A percentile compares a stretch with the other conserved stretches of the same genome.
These are phyloP conservation scores for Apodospora peruviana DNA, from an alignment of 495 filamentous ascomycete species.

Conservation along the genomic window DNA sequence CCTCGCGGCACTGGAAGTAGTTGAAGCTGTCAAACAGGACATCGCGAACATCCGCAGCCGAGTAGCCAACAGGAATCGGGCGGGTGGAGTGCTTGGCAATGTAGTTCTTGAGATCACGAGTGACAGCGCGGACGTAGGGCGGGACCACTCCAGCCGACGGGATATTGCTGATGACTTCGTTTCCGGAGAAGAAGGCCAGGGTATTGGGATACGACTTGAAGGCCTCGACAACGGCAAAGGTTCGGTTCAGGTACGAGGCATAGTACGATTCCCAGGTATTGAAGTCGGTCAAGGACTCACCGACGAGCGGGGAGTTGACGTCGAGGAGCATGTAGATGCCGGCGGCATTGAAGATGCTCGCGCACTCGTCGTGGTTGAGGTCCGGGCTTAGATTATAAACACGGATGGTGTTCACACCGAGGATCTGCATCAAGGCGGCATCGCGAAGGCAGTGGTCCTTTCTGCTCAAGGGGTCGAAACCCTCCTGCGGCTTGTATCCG, in stretches of 20 bases:
- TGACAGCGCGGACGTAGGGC: conserved; percentile 72
- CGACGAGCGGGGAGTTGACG: conserved; percentile 84
- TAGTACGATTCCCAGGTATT: conserved; percentile 71
- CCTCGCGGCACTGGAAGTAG: conserved; percentile 77
- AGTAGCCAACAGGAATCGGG: conserved; percentile 48
- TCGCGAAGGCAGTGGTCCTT: conserved; percentile 74
- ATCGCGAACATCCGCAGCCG: conserved; percentile 83
- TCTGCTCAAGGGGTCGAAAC: conserved; percentile 71
- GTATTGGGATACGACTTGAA: conserved; percentile 93
- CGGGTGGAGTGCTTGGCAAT: conserved; percentile 47
- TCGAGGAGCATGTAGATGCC: conserved; percentile 65
- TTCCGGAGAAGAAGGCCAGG: conserved; percentile 87
- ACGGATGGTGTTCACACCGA: conserved; percentile 84
- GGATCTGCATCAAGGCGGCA: conserved; percentile 82
- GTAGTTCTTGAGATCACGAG: conserved; percentile 76
- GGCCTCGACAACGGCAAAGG: conserved; percentile 85
- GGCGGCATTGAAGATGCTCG: conserved; percentile 78
- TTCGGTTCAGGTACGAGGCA: conserved; percentile 68
- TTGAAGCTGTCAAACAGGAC: conserved; percentile 73
- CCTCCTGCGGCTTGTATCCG: conserved; percentile 60
- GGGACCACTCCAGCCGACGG: conserved; percentile 51
- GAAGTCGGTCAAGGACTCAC: conserved; percentile 66
- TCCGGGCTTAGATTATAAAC: conserved; percentile 86
- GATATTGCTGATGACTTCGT: conserved; percentile 83
- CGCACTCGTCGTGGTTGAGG: conserved; percentile 83